Evolutionary conservation across 805 yeast genomes (phyloP), one percentile per base, ranked within the genome.

Genomic region (Cyberlindnera euphorbiiphila): DNA sequence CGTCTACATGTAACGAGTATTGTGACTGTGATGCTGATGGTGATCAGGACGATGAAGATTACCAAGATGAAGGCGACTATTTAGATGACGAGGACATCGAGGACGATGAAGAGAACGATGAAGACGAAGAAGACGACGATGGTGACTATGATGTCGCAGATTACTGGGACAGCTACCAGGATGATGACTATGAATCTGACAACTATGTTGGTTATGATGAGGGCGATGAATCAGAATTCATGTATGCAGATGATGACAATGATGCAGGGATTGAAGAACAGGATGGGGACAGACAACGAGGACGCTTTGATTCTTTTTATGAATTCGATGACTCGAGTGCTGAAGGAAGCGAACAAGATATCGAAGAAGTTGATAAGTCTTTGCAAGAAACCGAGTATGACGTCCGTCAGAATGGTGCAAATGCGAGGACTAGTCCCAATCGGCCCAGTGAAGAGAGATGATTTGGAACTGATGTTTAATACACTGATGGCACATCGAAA

Each of bases 31-130:
- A 26, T 15, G 32, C 49, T 10, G 43, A 43, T 4, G 38, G 34
- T 7, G 39, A 23, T 18, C 32, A 37, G 7, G 35, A 39, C 4
- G 36, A 34, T 4, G 38, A 38, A 4, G 36, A 36, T 10, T 42
- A 40, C 4, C 36, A 38, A 6, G 44, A 42, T 2, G 41, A 36
- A 6, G 46, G 38, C 2, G 40, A 41, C 7, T 43, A 37, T 10
- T 42, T 37, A 9, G 50, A 45, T 3, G 49, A 49, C 3, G 59
- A 51, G 2, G 52, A 51, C 4, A 55, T 50, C 25, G 47, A 50
- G 23, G 52, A 59, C 6, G 58, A 54, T 15, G 53, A 50, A 6
- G 47, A 49, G 22, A 50, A 47, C 21, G 56, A 50, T 21, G 52
- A 48, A 5, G 42, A 45, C 9, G 50, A 49, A 4, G 39, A 40